Percentiles rank a stretch among this genome's conserved stretches.
Evolutionary conservation across 805 yeast species (phyloP).

Genomic region (Candida anglica): DNA sequence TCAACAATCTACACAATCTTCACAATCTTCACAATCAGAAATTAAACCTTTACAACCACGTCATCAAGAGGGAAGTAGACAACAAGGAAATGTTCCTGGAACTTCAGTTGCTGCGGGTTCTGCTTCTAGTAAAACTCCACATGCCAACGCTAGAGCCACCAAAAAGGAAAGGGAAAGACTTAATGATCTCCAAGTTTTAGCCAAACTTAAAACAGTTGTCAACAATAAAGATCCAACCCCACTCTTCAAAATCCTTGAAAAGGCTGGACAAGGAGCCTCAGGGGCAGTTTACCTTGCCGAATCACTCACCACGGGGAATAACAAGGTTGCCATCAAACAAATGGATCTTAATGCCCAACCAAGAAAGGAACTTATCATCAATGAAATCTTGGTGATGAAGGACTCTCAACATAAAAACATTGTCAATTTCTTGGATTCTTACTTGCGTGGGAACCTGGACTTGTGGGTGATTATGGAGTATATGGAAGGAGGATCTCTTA

Average conservation of each 20-base stretch:
- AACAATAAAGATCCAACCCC: constrained; percentile 83
- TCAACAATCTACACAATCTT: background rate
- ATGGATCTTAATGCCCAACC: constrained; percentile 92
- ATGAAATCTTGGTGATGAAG: constrained; percentile 94
- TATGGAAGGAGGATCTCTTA: constrained; percentile 97
- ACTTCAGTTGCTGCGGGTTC: constrained; percentile 2
- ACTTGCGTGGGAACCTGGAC: constrained; percentile 69
- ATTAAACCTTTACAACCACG: background rate
- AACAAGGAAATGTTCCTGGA: background rate
- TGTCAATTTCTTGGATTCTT: constrained; percentile 90
- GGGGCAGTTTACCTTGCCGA: constrained; percentile 92
- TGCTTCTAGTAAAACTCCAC: constrained; percentile 9
- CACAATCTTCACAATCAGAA: background rate
- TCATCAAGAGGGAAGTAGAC: background rate
- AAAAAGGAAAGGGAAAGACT: constrained; percentile 43
- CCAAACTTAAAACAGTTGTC: constrained; percentile 78
- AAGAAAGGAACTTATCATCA: constrained; percentile 88
- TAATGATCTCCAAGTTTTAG: constrained; percentile 85
- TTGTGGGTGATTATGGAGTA: constrained; percentile 99
- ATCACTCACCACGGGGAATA: constrained; percentile 49
- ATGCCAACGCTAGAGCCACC: constrained; percentile 35
- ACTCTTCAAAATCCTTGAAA: constrained; percentile 68
- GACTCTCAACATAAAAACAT: constrained; percentile 87
- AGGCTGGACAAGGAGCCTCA: constrained; percentile 97
- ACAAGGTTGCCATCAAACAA: constrained; percentile 91